phyloP scores from a whole-genome alignment of 2,329 filamentous ascomycete genomes.

The Aspergillus neotritici region DNA sequence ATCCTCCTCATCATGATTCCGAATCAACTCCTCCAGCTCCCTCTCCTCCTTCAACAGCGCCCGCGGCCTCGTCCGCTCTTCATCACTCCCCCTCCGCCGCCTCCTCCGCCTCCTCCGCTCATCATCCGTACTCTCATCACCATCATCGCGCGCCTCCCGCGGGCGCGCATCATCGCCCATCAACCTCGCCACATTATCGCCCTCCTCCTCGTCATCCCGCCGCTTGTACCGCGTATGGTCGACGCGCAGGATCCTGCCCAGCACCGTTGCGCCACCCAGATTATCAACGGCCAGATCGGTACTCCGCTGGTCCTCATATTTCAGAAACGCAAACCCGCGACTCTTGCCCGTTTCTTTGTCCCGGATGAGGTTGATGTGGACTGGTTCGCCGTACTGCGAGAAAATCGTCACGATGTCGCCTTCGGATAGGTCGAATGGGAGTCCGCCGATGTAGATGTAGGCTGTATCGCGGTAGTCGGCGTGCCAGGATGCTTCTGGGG shows the following conservation, averaged over 20 bases:
- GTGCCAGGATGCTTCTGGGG: conserved; percentile 88
- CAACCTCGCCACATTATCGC: conserved; percentile 45
- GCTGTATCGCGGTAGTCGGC: conserved; percentile 96
- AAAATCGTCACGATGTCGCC: conserved; percentile 96
- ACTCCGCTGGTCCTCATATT: conserved; percentile 96
- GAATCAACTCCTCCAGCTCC: conserved; percentile 68
- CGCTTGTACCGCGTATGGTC: conserved; percentile 91
- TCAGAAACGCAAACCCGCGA: conserved; percentile 90
- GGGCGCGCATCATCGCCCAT: conserved; percentile 42
- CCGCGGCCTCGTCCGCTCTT: conserved; percentile 44
- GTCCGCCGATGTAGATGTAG: conserved; percentile 90
- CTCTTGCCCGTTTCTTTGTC: conserved; percentile 97
- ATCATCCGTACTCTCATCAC: conserved; percentile 35
- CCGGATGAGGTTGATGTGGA: conserved; percentile 83
- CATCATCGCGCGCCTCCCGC: conserved; percentile 2
- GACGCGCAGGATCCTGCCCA: conserved; percentile 74
- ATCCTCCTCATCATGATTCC: conserved; percentile 87
- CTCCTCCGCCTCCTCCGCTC: conserved; percentile 30
- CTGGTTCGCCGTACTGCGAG: conserved; percentile 92
- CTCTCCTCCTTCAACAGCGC: conserved; percentile 73
- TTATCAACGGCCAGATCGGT: conserved; percentile 96
- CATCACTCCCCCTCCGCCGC: conserved; percentile 38
- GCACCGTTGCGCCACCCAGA: conserved; percentile 75
- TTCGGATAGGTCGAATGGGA: conserved; percentile 88
- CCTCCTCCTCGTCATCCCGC: conserved; percentile 62